Percentiles rank a stretch among this genome's conserved stretches.
Conservation (phyloP, 495 filamentous ascomycete species). For the Aspergillus bertholletiae region DNA sequence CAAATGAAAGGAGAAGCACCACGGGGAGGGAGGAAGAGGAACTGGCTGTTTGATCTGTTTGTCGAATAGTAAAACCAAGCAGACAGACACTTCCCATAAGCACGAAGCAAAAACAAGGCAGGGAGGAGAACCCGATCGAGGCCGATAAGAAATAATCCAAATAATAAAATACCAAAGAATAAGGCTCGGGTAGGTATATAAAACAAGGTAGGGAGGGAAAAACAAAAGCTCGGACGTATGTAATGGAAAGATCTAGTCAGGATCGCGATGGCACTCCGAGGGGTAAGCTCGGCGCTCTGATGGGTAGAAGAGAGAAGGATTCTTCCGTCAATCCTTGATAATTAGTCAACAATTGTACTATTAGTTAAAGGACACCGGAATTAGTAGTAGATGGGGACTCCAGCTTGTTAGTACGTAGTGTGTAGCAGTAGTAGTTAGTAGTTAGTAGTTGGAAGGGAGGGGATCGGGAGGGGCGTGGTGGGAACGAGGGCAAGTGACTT, state of each 20-base stretch:
- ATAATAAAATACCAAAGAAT: not conserved
- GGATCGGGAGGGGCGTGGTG: not conserved
- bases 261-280: not conserved
- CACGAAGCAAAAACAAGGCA: not conserved
- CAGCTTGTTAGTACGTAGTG: too few species aligned
- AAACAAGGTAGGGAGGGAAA: not conserved
- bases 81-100: not conserved
- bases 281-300: not conserved
- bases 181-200: not conserved
- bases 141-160: not conserved
- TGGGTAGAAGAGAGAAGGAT: not conserved
- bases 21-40: not conserved
- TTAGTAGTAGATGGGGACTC: too few species aligned
- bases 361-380: too few species aligned
- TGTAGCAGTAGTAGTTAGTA: too few species aligned
- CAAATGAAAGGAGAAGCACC: not conserved
- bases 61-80: not conserved
- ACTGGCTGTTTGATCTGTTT: not conserved
- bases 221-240: not conserved
- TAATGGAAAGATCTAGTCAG: not conserved
- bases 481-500: constrained; percentile 1
- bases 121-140: not conserved
- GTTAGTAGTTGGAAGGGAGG: too few species aligned
- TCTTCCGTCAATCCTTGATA: not conserved
- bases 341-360: not conserved